Conservation (phyloP, 2,329 filamentous ascomycete species). For the Drechmeria coniospora region DNA sequence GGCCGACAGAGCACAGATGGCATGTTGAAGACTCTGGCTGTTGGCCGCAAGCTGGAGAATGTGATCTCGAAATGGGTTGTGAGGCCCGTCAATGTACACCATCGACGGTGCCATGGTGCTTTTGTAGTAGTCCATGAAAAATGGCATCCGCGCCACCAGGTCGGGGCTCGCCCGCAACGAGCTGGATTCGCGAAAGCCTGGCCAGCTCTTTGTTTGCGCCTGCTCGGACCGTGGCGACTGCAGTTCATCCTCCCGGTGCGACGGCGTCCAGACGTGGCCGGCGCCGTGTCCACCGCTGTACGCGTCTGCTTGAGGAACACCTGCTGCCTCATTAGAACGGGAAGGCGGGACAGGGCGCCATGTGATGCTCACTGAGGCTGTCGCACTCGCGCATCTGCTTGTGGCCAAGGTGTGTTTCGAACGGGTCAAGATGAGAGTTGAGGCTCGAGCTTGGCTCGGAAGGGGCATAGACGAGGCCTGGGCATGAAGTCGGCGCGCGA, state of each 20-base stretch:
- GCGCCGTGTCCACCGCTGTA: too few relatives aligned
- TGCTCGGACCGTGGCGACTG: slow-evolving; percentile 27
- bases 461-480: slow-evolving; percentile 43
- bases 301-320: slow-evolving; percentile 35
- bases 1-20: slow-evolving; percentile 74
- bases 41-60: slow-evolving; percentile 62
- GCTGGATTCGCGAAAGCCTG: slow-evolving; percentile 27
- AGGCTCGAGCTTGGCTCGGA: slow-evolving; percentile 47
- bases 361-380: slow-evolving; percentile 33
- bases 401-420: slow-evolving; percentile 38
- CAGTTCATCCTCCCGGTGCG: slow-evolving; percentile 27
- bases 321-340: slow-evolving; percentile 24
- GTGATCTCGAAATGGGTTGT: slow-evolving; percentile 74
- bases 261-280: slow-evolving; percentile 29
- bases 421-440: slow-evolving; percentile 41
- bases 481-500: slow-evolving; percentile 42
- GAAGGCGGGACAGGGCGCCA: slow-evolving; percentile 18
- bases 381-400: slow-evolving; percentile 41
- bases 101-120: slow-evolving; percentile 84
- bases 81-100: slow-evolving; percentile 75
- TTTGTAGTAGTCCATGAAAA: slow-evolving; percentile 86
- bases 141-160: slow-evolving; percentile 65
- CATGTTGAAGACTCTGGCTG: slow-evolving; percentile 78
- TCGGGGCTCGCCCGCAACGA: slow-evolving; percentile 39
- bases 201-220: slow-evolving; percentile 33